These are phyloP conservation scores for Colletotrichum simmondsii DNA, from an alignment of 2,329 filamentous ascomycete species.

Conservation along the genomic window DNA sequence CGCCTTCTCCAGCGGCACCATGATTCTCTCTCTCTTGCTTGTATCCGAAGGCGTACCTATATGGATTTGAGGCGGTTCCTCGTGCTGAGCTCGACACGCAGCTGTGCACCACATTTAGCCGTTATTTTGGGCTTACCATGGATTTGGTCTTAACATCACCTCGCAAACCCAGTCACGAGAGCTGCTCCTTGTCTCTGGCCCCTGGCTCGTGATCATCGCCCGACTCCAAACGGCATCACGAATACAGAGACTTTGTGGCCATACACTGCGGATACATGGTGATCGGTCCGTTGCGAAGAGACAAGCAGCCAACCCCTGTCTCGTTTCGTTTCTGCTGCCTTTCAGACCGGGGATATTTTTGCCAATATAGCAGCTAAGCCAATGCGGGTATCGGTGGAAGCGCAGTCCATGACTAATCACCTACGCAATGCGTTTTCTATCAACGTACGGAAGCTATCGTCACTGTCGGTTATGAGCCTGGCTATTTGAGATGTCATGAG, in stretches of 20 bases:
- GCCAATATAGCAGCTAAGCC: background rate
- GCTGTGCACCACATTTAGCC: background rate
- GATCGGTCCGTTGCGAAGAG: background rate
- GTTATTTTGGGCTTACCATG: background rate
- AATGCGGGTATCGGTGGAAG: background rate
- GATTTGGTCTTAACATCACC: background rate
- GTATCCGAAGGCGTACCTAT: background rate
- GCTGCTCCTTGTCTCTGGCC: background rate
- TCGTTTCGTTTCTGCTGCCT: slow-evolving; percentile 20
- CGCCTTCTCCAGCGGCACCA: slow-evolving; percentile 3
- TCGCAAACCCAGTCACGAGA: background rate
- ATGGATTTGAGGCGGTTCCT: background rate
- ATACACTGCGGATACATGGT: background rate
- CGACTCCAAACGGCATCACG: background rate
- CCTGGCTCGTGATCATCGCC: background rate
- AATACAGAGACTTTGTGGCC: background rate
- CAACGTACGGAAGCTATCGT: background rate
- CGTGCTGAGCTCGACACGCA: background rate
- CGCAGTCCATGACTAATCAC: background rate
- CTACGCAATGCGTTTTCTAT: background rate
- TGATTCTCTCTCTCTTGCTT: background rate
- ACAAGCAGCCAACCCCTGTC: background rate
- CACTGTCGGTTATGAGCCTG: background rate
- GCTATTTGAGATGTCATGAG: background rate
- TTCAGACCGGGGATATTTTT: background rate